phyloP scores from a whole-genome alignment of 2,329 filamentous ascomycete species.

The Polychaeton citri region DNA sequence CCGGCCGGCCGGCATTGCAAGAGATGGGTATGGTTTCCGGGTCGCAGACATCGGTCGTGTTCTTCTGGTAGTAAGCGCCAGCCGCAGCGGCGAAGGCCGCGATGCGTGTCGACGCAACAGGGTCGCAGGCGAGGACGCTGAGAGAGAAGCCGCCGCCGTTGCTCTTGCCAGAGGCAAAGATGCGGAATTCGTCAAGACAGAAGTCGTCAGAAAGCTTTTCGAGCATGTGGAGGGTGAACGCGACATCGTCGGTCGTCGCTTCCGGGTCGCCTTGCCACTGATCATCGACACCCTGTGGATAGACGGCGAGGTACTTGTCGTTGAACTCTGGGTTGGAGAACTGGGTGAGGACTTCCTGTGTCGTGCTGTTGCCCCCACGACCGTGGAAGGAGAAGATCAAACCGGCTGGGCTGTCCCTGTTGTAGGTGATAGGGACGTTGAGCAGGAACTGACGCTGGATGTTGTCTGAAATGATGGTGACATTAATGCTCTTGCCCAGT shows the following conservation, averaged over 20 bases:
- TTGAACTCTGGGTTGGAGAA: constrained; percentile 34
- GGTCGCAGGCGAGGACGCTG: constrained; percentile 34
- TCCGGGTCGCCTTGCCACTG: constrained; percentile 32
- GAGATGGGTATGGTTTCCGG: constrained; percentile 8
- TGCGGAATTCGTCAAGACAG: constrained; percentile 31
- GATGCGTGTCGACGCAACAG: constrained; percentile 27
- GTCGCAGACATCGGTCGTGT: constrained; percentile 7
- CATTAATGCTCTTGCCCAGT: constrained; percentile 9
- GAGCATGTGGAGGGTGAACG: constrained; percentile 32
- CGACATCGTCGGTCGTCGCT: constrained; percentile 26
- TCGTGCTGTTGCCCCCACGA: constrained; percentile 21
- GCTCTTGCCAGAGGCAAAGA: constrained; percentile 39
- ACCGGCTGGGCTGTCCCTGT: constrained; percentile 22
- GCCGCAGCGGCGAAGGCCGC: constrained; percentile 38
- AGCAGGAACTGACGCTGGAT: constrained; percentile 23
- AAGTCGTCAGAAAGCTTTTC: constrained; percentile 25
- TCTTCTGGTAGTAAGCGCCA: constrained; percentile 31
- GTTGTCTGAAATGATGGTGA: constrained; percentile 8
- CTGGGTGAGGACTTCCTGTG: constrained; percentile 30
- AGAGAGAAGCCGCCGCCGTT: constrained; percentile 40
- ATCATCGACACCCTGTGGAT: constrained; percentile 28
- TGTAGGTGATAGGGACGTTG: constrained; percentile 28
- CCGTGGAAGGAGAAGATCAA: constrained; percentile 39
- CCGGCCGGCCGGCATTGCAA: constrained; percentile 15
- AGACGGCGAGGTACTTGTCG: constrained; percentile 32